Evolutionary conservation across 768 basidiomycete species (phyloP), one percentile per base, ranked within the genome.

Genomic region (Naganishia vaughanmartiniae): DNA sequence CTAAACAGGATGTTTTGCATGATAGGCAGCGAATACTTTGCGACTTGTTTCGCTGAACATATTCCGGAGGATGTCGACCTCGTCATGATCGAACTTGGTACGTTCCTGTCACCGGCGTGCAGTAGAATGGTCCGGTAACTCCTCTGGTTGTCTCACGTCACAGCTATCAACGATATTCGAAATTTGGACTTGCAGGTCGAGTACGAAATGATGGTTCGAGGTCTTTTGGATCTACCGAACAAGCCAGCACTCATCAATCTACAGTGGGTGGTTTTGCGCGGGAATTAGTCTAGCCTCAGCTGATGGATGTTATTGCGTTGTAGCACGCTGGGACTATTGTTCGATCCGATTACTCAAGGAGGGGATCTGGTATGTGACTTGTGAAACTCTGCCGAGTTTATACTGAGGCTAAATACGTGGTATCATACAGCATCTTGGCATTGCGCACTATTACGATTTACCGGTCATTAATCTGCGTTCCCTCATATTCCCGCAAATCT

Each of bases 41-140:
- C 75, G n/a, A 55, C 75, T 28, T 81, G 80, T 57, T 80, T 77
- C 65, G 69, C 71, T n/a, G 78, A 81, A 65, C 79, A 80, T 69
- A 74, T 81, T n/a, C 75, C 75, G 2, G 74, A 77, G 36, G 76
- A 80, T 57, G 76, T 76, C 14, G 80, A 81, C 67, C 65, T 81
- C 54, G 74, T 79, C 31, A 45, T 78, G 4, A 65, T 79, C 31
- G 80, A 81, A 54, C 70, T 81, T 14, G 67, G 76, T 56, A 45
- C 17, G 53, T 45, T 28, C 30, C 39, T 21, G n/a, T 19, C 36
- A 34, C 19, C 21, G 12, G 19, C 12, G 14, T 15, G 24, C 9
- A n/a, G 48, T 6, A 51, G 48, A 26, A 26, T 24, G n/a, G 58
- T 24, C 21, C 21, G 15, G 2, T 28, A 63, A 63, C 24, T 26